These are phyloP conservation scores for Hyaloscypha variabilis DNA, from an alignment of 495 filamentous ascomycete species.

Conservation along the genomic window DNA sequence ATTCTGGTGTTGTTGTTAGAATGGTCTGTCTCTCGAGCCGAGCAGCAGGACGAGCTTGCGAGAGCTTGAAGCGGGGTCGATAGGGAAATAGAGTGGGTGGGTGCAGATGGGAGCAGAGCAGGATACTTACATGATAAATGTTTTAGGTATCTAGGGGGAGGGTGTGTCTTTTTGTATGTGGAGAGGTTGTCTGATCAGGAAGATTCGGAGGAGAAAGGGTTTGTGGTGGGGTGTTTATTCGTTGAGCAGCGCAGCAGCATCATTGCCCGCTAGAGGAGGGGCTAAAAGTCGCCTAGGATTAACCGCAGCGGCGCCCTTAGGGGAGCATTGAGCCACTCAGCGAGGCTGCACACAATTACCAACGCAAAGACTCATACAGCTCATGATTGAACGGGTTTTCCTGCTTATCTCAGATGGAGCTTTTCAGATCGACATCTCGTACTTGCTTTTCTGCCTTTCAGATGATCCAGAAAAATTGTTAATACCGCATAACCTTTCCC, in stretches of 20 bases:
- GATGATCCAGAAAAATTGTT: slow-evolving; percentile 24
- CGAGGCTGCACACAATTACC: background rate
- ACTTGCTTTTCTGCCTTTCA: slow-evolving; percentile 15
- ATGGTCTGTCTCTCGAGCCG: background rate
- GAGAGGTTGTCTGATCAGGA: slow-evolving; percentile 21
- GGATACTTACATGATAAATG: slow-evolving; percentile 14
- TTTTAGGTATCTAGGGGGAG: slow-evolving; percentile 5
- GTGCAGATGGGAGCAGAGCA: background rate
- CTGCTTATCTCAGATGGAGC: background rate
- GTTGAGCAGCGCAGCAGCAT: slow-evolving; percentile 18
- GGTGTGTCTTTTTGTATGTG: slow-evolving; percentile 16
- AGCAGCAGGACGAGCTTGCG: slow-evolving; percentile 3
- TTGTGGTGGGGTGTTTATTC: slow-evolving; percentile 26
- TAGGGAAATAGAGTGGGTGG: slow-evolving; percentile 20
- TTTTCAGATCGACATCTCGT: background rate
- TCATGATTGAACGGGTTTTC: background rate
- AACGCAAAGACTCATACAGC: background rate
- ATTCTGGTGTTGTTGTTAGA: slow-evolving; percentile 19
- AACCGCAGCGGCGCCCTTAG: background rate
- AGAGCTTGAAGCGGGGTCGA: slow-evolving; percentile 21
- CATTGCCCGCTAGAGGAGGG: slow-evolving; percentile 17
- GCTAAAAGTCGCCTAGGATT: background rate
- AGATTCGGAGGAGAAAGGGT: slow-evolving; percentile 25
- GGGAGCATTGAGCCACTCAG: background rate
- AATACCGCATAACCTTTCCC: slow-evolving; percentile 9